Evolutionary conservation across 331 rosid species (phyloP).

Genomic region (Cydonia oblonga): DNA sequence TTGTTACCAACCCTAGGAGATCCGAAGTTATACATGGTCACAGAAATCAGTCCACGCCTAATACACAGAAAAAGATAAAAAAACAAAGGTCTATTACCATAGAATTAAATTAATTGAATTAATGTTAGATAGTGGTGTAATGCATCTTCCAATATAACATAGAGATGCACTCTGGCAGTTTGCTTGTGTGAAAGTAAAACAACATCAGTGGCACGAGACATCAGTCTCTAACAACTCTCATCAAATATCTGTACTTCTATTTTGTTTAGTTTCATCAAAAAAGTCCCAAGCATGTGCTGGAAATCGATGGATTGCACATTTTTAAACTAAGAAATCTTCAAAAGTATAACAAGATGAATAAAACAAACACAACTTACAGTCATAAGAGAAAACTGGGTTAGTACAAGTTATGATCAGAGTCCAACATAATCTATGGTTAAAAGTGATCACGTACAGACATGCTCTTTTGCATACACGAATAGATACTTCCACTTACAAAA

Average conservation of each 20-base stretch:
- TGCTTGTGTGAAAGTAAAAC: not conserved
- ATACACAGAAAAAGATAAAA: not conserved
- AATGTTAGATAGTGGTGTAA: not conserved
- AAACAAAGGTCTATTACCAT: too few relatives aligned
- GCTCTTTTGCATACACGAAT: not conserved
- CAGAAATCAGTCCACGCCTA: conserved; percentile 58
- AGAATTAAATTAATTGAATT: not conserved
- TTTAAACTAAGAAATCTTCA: not conserved
- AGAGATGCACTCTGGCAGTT: not conserved
- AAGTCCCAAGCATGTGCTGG: not conserved
- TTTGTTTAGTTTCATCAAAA: not conserved
- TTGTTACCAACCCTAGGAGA: conserved; percentile 97
- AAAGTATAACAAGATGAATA: not conserved
- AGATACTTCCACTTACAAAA: not conserved
- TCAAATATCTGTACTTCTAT: not conserved
- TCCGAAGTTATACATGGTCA: conserved; percentile 94
- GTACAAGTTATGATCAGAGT: not conserved
- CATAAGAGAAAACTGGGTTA: not conserved
- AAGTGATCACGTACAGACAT: not conserved
- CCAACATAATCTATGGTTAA: not conserved
- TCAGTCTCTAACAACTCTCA: not conserved
- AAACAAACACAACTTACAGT: not conserved
- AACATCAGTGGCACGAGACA: not conserved
- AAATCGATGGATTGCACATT: not conserved
- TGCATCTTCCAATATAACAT: not conserved